Evolutionary conservation across 2,329 filamentous ascomycete genomes (phyloP).

Genomic region (Aspergillus flavus): DNA sequence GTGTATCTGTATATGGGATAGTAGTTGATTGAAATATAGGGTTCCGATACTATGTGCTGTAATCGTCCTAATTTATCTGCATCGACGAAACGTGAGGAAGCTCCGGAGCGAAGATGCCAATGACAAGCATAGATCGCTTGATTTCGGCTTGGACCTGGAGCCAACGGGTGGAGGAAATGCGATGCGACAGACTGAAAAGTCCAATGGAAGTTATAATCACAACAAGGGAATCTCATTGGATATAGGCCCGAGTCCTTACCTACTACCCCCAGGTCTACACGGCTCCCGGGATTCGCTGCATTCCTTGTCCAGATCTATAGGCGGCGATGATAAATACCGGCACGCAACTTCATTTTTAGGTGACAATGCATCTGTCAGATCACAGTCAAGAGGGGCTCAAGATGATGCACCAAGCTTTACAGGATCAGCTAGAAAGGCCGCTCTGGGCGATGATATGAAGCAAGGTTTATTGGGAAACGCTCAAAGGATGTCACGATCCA

Average conservation of each 20-base stretch:
- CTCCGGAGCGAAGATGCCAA: conserved; percentile 75
- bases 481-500: conserved; percentile 59
- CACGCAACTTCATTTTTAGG: conserved; percentile 59
- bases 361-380: conserved; percentile 43
- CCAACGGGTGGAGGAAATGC: conserved; percentile 48
- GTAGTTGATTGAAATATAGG: conserved; percentile 52
- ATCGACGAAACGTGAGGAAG: conserved; percentile 74
- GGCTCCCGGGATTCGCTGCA: conserved; percentile 83
- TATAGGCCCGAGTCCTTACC: conserved; percentile 75
- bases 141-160: conserved; percentile 76
- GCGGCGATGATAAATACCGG: conserved; percentile 83
- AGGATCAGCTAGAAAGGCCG: conserved; percentile 49
- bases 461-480: conserved; percentile 60
- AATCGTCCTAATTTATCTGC: conserved; percentile 72
- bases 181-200: conserved; percentile 57
- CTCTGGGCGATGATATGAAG: conserved; percentile 49
- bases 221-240: conserved; percentile 61
- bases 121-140: conserved; percentile 86
- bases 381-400: conserved; percentile 38
- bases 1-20: not conserved
- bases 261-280: conserved; percentile 82
- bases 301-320: conserved; percentile 76
- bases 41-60: conserved; percentile 73
- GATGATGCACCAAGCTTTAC: conserved; percentile 58
- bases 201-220: conserved; percentile 38